phyloP scores from a whole-genome alignment of 805 yeast genomes.

The Yarrowia alimentaria region DNA sequence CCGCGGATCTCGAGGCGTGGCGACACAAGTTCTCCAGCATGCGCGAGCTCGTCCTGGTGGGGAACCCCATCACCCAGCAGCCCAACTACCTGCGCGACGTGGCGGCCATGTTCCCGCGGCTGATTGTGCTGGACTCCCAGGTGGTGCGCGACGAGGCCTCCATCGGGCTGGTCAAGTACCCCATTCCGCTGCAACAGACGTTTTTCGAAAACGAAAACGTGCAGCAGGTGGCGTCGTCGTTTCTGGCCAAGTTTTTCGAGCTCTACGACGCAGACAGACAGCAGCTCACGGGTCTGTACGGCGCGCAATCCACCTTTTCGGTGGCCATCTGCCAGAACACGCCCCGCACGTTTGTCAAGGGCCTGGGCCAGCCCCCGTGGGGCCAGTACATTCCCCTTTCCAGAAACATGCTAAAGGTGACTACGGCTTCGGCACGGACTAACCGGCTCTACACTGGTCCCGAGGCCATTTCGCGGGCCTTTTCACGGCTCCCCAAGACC shows the following conservation, averaged over 20 bases:
- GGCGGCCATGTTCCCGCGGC: conserved; percentile 71
- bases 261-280: conserved; percentile 79
- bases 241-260: conserved; percentile 69
- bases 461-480: conserved; percentile 58
- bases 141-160: conserved; percentile 71
- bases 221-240: conserved; percentile 71
- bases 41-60: conserved; percentile 72
- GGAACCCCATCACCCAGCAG: conserved; percentile 65
- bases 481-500: conserved; percentile 71
- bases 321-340: conserved; percentile 70
- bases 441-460: conserved; percentile 66
- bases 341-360: conserved; percentile 46
- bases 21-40: conserved; percentile 68
- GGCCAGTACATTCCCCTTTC: conserved; percentile 61
- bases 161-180: conserved; percentile 35
- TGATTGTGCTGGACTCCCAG: conserved; percentile 74
- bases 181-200: conserved; percentile 50
- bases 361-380: conserved; percentile 32
- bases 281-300: conserved; percentile 70
- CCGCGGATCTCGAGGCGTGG: conserved; percentile 69
- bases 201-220: conserved; percentile 79
- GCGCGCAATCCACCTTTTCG: conserved; percentile 82
- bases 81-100: conserved; percentile 58
- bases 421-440: conserved; percentile 49
- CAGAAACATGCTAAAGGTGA: conserved; percentile 68